Evolutionary conservation across 2,329 filamentous ascomycete species (phyloP), one percentile per base, ranked within the genome.

Genomic region (Elsinoe fawcettii): DNA sequence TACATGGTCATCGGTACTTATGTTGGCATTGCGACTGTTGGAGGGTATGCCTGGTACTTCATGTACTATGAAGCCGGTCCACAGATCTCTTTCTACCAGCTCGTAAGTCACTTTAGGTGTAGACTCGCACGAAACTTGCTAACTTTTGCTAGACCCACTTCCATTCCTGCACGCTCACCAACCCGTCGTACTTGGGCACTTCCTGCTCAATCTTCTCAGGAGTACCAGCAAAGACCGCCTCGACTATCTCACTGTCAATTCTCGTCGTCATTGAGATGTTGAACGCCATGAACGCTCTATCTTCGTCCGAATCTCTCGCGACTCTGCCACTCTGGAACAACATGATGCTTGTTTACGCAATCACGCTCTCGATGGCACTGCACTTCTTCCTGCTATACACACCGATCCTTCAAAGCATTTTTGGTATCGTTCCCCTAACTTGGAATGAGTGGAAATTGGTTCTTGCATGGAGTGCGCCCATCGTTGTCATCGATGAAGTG

Each of bases 11-110:
- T 99, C 65, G 93, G 93, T 60, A 90, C 84, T 7, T 99, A 99
- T 63, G 93, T 99, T 59, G 93, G 93, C 69, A 79, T 90, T 39
- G 93, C 93, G 56, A 99, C 93, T 2, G 95, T 99, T 18, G 90
- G 87, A 67, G 93, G 95, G 46, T 99, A 99, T 69, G 92, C 90
- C n/a, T 99, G 93, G 93, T 99, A 90, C 89, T 99, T 97, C 79
- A 91, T 99, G 87, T 96, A 87, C 78, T 92, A 97, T 76, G 75
- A 84, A 7, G 83, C 85, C 63, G 93, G 93, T 0, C 93, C 93
- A 22, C 88, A 95, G 71, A 95, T 99, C 73, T 84, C 79, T 61
- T 96, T 97, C 76, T 87, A 81, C 71, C 89, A 99, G 70, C 78
- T 99, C 63, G 78, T 81, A 73, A 72, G 77, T 71, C 20, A 16